Base-by-base conservation (phyloP, 225 moss, liverwort and hornwort genomes). In the Lunularia cruciata region DNA sequence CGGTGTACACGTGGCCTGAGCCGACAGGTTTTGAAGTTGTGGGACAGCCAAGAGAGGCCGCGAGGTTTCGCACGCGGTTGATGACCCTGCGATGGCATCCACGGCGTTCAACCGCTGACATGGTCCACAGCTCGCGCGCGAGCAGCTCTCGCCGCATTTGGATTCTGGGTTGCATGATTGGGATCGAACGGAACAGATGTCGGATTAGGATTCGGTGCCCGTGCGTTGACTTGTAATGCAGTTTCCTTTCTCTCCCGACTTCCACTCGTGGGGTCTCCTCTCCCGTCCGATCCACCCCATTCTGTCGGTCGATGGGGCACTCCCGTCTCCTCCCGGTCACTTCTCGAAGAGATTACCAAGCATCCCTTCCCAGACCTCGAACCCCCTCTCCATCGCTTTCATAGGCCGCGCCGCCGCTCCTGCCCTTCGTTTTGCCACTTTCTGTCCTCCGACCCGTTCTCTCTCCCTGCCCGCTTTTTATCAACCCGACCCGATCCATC, bases 381-480 rank as follows among this genome's bases (percentile, higher is more conserved):
- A 11, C 1, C 59, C 27, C 28, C 32, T 30, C 27, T 18, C 6
- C 57, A 6, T 16, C 57, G 6, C 57, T n/a, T 8, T 25, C 45
- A 30, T 38, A 67, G 61, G 40, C 67, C 60, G 68, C 75, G 68
- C 75, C 75, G 75, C 60, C 75, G 75, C 68, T 69, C 52, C 52
- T 53, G 68, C 40, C 20, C 18, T 22, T 51, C 38, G 45, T 26
- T 47, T 60, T 27, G 59, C 67, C 28, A 27, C 36, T 57, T 59
- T 20, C 39, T 28, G 25, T 53, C 63, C 12, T 39, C 53, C 7
- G 23, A 26, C 31, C 15, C 59, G 11, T 6, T n/a, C 22, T 48
- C 35, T 23, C 10, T n/a, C 30, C 28, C 20, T 48, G 33, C 35
- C 67, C 35, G 22, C 46, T 67, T 47, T 67, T 59, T 59, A 36